Base-by-base conservation (phyloP, 768 basidiomycete genomes). In the Mrakia blollopis region DNA sequence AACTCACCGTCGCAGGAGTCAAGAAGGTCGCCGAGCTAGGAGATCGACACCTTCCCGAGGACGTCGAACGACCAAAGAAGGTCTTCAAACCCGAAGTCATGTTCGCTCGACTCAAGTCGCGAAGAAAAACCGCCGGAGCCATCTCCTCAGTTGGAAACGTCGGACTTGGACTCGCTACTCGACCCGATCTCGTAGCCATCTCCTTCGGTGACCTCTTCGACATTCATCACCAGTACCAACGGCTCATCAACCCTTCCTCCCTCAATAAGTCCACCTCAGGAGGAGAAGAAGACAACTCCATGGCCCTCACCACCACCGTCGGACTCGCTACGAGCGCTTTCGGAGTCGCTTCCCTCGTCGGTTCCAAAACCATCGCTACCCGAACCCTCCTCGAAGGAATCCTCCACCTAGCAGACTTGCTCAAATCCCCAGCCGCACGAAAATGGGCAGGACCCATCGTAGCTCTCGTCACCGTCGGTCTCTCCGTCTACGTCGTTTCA, bases 31-130 rank as follows among this genome's bases (percentile, higher is more conserved):
- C 86, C 57, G 84, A 87, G 25, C 85, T 97, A 28, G 94, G 89
- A 28, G 91, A 96, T 77, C 85, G 86, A 75, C 89, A 92, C 84
- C 88, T 99, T 1, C 92, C 91, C 1, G 87, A 87, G 71, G 91
- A 90, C 76, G 92, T 93, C 32, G 93, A 94, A 82, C 87, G 92
- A 57, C 89, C 89, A 69, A 87, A 89, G 75, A 87, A 93, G 37
- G 89, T 96, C 18, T 99, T 99, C 86, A 89, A 92, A 86, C 93
- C 96, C n/a, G 91, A 96, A 82, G 96, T 93, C 21, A 98, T 99
- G 97, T 99, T 98, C 85, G 89, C 88, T 74, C 87, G 61, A 13
- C 35, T 82, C 35, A 82, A 83, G 79, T 82, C 75, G 81, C 80
- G 41, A 79, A 72, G 83, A 87, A 78, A 87, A 81, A 79, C 81